phyloP scores from a whole-genome alignment of 2,329 filamentous ascomycete species.

The Cercospora zeae-maydis region DNA sequence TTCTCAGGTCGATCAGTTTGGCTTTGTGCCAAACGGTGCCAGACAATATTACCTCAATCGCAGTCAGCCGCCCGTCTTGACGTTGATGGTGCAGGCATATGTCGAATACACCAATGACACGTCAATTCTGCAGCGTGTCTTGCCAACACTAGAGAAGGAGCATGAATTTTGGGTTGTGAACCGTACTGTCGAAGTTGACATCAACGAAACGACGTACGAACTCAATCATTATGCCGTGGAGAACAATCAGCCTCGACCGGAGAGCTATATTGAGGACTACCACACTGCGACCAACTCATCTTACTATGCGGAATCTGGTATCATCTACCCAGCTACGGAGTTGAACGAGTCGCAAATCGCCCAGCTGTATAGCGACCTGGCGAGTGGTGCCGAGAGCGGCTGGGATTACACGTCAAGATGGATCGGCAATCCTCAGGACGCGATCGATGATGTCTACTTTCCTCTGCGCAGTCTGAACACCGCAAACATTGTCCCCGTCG shows the following conservation, averaged over 20 bases:
- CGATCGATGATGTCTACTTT: constrained; percentile 59
- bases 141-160: constrained; percentile 62
- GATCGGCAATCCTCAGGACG: constrained; percentile 56
- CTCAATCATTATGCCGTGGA: constrained; percentile 60
- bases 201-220: constrained; percentile 46
- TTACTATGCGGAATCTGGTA: constrained; percentile 58
- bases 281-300: constrained; percentile 62
- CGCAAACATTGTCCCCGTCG: constrained; percentile 57
- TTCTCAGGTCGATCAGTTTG: constrained; percentile 53
- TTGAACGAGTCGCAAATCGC: constrained; percentile 54
- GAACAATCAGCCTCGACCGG: constrained; percentile 64
- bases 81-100: constrained; percentile 64
- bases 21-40: constrained; percentile 67
- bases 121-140: constrained; percentile 56
- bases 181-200: constrained; percentile 54
- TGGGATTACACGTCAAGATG: constrained; percentile 63
- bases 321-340: constrained; percentile 54
- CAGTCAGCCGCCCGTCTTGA: constrained; percentile 63
- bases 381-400: constrained; percentile 63
- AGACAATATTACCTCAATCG: constrained; percentile 65
- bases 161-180: constrained; percentile 62
- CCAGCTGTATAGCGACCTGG: constrained; percentile 59
- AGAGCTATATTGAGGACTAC: constrained; percentile 65
- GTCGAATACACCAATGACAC: constrained; percentile 63
- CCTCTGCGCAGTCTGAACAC: constrained; percentile 63